These are phyloP conservation scores for Symbiodinium pilosum DNA, from an alignment of 73 alveolate genomes.

Conservation along the genomic window DNA sequence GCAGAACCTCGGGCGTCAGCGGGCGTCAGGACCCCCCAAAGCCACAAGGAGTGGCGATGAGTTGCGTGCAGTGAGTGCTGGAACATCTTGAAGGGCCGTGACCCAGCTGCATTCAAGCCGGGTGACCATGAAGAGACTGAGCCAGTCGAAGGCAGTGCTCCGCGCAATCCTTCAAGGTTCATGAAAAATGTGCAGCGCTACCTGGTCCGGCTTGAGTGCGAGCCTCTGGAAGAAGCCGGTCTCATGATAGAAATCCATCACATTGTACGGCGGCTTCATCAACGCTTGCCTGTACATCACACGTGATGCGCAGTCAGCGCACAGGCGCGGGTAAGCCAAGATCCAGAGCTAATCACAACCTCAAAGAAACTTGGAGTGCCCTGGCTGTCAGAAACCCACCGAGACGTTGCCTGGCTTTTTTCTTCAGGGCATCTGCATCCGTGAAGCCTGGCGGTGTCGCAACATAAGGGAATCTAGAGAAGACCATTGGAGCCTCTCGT, in stretches of 20 bases:
- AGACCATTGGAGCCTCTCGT: not conserved
- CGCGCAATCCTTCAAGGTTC: not conserved
- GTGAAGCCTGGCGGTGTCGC: constrained; percentile 5
- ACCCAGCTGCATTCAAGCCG: not conserved
- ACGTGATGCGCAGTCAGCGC: no score
- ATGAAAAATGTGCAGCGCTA: not conserved
- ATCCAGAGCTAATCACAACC: no score
- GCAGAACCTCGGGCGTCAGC: not conserved
- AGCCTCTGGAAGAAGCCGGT: constrained; percentile 41
- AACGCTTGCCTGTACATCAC: constrained; percentile 17
- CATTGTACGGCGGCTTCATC: constrained; percentile 82
- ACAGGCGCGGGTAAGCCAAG: no score
- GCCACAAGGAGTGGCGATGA: not conserved
- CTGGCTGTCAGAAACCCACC: no score
- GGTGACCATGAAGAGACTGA: constrained; percentile 36
- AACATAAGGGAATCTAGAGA: not conserved
- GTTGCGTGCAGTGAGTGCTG: not conserved
- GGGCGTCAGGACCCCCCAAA: not conserved
- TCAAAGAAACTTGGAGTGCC: no score
- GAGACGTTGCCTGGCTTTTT: constrained; percentile 49
- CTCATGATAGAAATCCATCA: constrained; percentile 66
- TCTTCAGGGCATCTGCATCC: constrained; percentile 63
- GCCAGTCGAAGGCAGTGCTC: constrained; percentile 56
- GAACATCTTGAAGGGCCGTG: no score
- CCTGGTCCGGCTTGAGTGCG: not conserved